These are phyloP conservation scores for Pichia sp. DNA, from an alignment of 1,139 yeast genomes.

Conservation along the genomic window DNA sequence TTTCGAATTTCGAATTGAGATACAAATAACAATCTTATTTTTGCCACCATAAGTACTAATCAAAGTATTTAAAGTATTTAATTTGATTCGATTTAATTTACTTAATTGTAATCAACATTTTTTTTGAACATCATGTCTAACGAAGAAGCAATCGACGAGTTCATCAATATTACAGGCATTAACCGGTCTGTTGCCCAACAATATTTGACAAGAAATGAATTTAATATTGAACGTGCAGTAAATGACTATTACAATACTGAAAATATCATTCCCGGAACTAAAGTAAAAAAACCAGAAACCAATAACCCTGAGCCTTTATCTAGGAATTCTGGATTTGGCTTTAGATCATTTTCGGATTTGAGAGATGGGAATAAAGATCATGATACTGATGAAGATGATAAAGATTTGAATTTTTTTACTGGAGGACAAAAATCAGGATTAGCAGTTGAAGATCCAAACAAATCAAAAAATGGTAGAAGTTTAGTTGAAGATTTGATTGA, in stretches of 20 bases:
- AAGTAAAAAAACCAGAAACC: slow-evolving; percentile 9
- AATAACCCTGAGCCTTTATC: slow-evolving; percentile 8
- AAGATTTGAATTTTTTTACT: slow-evolving; percentile 74
- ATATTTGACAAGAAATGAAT: slow-evolving; percentile 35
- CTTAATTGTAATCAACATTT: too few species aligned
- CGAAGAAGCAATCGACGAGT: slow-evolving; percentile 28
- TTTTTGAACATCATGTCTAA: background rate
- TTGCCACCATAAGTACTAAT: background rate
- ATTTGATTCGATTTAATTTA: too few species aligned
- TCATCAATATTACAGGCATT: slow-evolving; percentile 44
- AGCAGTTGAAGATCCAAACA: slow-evolving; percentile 87
- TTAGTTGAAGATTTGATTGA: slow-evolving; percentile 53
- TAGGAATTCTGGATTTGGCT: slow-evolving; percentile 17
- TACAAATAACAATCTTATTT: too few species aligned
- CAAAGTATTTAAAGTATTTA: background rate
- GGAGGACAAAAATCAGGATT: slow-evolving; percentile 94
- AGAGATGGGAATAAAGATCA: slow-evolving; percentile 24
- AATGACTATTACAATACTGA: slow-evolving; percentile 17
- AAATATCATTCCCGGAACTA: slow-evolving; percentile 8
- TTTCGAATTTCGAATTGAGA: too few species aligned
- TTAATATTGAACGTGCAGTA: slow-evolving; percentile 27
- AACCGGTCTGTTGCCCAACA: slow-evolving; percentile 40
- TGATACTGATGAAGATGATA: slow-evolving; percentile 48
- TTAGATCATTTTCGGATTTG: slow-evolving; percentile 34
- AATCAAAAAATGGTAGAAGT: slow-evolving; percentile 30